These are phyloP conservation scores for Aspergillus sclerotiicarbonarius DNA, from an alignment of 495 filamentous ascomycete genomes.

Conservation along the genomic window DNA sequence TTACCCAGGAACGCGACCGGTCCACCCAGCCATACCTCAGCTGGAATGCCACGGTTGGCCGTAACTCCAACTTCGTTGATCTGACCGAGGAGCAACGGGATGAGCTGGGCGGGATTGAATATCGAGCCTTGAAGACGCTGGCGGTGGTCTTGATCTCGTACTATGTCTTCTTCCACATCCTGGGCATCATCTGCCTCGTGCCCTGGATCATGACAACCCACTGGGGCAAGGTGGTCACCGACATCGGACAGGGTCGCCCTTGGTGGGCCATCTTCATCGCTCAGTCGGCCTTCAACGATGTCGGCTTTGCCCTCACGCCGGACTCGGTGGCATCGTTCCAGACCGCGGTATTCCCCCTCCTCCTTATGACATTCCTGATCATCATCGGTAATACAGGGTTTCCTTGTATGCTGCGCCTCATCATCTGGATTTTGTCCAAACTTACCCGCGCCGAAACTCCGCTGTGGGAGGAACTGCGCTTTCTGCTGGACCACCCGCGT, in stretches of 20 bases:
- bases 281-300: constrained; percentile 82
- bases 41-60: constrained; percentile 86
- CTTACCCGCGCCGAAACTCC: constrained; percentile 57
- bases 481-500: constrained; percentile 89
- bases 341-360: constrained; percentile 66
- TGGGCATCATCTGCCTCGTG: constrained; percentile 68
- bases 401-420: constrained; percentile 85
- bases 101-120: constrained; percentile 92
- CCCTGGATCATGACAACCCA: constrained; percentile 72
- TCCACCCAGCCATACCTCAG: constrained; percentile 80
- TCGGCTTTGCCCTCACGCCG: constrained; percentile 83
- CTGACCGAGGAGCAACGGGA: constrained; percentile 86
- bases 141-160: constrained; percentile 74
- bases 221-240: constrained; percentile 60
- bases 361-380: constrained; percentile 77
- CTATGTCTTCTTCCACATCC: constrained; percentile 68
- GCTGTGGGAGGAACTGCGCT: constrained; percentile 83
- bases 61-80: constrained; percentile 89
- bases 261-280: constrained; percentile 95
- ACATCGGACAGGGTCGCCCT: constrained; percentile 58
- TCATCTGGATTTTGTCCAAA: constrained; percentile 74
- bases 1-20: constrained; percentile 44
- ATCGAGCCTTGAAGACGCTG: constrained; percentile 83
- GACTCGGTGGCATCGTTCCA: constrained; percentile 91
- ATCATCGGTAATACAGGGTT: constrained; percentile 94